These are phyloP conservation scores for Arabidopsis thaliana DNA, from an alignment of 345 rosid genomes.

Conservation along the genomic window DNA sequence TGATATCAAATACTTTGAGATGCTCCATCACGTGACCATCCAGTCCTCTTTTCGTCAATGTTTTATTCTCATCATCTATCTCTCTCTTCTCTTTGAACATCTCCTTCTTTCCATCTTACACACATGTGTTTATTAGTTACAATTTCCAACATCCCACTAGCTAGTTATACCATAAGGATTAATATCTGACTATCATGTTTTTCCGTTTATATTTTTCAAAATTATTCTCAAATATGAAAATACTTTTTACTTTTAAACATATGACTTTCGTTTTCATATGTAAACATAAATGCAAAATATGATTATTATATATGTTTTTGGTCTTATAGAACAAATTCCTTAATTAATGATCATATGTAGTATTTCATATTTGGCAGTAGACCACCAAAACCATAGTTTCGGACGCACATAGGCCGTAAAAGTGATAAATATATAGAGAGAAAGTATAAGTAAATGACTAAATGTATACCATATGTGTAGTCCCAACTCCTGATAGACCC, in stretches of 20 bases:
- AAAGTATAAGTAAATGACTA: slow-evolving; percentile 1
- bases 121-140: neutral
- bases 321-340: neutral
- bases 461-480: slow-evolving; percentile 34
- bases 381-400: neutral
- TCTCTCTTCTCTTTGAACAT: slow-evolving; percentile 34
- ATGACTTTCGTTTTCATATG: neutral
- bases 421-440: neutral
- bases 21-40: slow-evolving; percentile 41
- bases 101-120: slow-evolving; percentile 39
- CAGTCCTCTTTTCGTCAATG: slow-evolving; percentile 34
- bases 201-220: neutral
- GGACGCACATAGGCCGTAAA: neutral
- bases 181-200: neutral
- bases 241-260: too few species aligned
- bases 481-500: slow-evolving; percentile 36
- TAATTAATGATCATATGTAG: neutral
- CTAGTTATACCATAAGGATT: neutral
- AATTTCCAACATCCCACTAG: neutral
- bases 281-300: too few species aligned
- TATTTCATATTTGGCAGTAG: neutral
- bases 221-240: too few species aligned
- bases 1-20: slow-evolving; percentile 28
- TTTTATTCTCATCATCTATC: slow-evolving; percentile 31
- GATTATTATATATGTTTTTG: neutral